Base-by-base conservation (phyloP, 2,329 filamentous ascomycete genomes). In the Colletotrichum tofieldiae region DNA sequence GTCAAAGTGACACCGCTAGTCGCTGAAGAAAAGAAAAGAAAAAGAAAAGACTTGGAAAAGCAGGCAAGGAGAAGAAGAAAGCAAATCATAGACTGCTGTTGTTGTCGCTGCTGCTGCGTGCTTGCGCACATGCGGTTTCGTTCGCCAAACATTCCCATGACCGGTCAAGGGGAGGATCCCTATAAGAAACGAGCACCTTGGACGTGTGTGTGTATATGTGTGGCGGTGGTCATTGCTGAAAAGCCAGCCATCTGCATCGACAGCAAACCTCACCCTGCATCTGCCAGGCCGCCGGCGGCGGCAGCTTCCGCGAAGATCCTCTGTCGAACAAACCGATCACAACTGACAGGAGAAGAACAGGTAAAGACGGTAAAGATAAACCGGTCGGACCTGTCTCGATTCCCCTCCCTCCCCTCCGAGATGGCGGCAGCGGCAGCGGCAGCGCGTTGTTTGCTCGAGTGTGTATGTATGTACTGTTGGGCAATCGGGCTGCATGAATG, bases 81-180 rank as follows among this genome's bases (percentile, higher is more conserved):
- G 45, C 45, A 63, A 63, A 52, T 37, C 35, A n/a, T 35, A 20
- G 23, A 63, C 23, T 16, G 39, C 5, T 23, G 23, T n/a, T 32
- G 45, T 14, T 63, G 35, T 18, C 16, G 47, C 45, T 43, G 60
- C 35, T 5, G 35, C 20, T 60, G 58, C 60, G 23, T 49, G 59
- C 52, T 32, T 60, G 43, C 41, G 43, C 64, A 49, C 68, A 51
- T 55, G 58, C 43, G 14, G 23, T 60, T 56, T 66, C 62, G 62
- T 66, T 67, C 64, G 68, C 69, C 69, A 72, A 69, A 69, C 69
- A 54, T 63, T n/a, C 23, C n/a, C 58, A 52, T 37, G 47, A 37
- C 56, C 56, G 65, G 56, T 9, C 37, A 43, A 60, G 18, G 29
- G 5, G 9, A 43, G 18, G 26, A 18, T 54, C 16, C 5, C 32